Evolutionary conservation across 208 protist genomes (phyloP).

Genomic region (Acanthamoeba lenticulata): DNA sequence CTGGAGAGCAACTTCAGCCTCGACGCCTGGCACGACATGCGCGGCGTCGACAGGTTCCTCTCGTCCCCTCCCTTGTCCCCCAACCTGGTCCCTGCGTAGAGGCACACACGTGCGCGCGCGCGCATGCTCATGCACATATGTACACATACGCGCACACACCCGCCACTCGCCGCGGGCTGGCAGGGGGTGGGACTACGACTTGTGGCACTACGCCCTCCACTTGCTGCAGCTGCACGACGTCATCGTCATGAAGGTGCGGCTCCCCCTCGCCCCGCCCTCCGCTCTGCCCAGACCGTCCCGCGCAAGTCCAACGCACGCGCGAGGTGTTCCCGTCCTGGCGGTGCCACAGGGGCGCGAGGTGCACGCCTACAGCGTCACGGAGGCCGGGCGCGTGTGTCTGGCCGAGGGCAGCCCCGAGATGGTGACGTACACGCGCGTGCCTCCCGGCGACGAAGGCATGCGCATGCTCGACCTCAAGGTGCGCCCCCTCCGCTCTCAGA

Average conservation of each 20-base stretch:
- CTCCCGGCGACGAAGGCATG: not conserved
- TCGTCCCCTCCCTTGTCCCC: not conserved
- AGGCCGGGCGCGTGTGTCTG: not conserved
- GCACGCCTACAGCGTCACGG: not conserved
- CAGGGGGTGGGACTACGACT: not conserved
- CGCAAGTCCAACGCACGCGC: too few species aligned
- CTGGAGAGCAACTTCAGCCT: not conserved
- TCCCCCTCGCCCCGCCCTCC: too few species aligned
- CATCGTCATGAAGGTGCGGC: not conserved
- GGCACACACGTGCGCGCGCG: too few species aligned
- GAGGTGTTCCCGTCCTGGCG: not conserved
- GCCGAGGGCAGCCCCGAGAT: not conserved
- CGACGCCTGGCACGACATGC: slow-evolving; percentile 3
- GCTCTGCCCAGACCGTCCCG: too few species aligned
- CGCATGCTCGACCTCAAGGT: slow-evolving; percentile 7
- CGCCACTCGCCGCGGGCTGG: too few species aligned
- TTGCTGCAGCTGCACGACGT: not conserved
- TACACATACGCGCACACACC: not conserved
- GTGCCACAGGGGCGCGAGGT: not conserved
- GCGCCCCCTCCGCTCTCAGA: too few species aligned
- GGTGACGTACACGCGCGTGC: not conserved
- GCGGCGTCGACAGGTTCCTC: not conserved
- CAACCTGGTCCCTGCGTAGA: too few species aligned
- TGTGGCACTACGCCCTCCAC: not conserved
- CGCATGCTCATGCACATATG: too few species aligned